These are phyloP conservation scores for Boletus mariae DNA, from an alignment of 1,284 basidiomycete genomes.

Conservation along the genomic window DNA sequence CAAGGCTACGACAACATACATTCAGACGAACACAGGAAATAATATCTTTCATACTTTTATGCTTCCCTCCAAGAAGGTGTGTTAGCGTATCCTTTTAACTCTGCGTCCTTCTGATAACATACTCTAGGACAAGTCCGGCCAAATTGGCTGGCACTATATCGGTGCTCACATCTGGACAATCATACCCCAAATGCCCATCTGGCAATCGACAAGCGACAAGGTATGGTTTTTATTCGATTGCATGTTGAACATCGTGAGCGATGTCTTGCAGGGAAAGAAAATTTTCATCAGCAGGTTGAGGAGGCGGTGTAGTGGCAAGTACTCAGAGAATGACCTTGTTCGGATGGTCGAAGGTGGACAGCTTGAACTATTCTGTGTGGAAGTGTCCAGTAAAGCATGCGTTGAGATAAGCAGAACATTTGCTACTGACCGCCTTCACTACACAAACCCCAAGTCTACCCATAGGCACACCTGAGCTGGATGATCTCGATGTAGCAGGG, in stretches of 20 bases:
- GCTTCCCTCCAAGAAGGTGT: slow-evolving; percentile 41
- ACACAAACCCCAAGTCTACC: slow-evolving; percentile 11
- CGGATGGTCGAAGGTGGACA: slow-evolving; percentile 34
- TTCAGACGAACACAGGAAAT: slow-evolving; percentile 26
- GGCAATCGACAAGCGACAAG: slow-evolving; percentile 36
- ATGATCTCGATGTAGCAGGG: neutral
- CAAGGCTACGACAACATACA: slow-evolving; percentile 31
- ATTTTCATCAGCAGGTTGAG: slow-evolving; percentile 35
- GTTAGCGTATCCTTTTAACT: slow-evolving; percentile 5
- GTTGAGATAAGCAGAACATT: slow-evolving; percentile 23
- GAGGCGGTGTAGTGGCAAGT: slow-evolving; percentile 26
- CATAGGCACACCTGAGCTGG: neutral
- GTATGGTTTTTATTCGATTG: slow-evolving; percentile 24
- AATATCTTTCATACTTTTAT: slow-evolving; percentile 45
- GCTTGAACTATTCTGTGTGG: slow-evolving; percentile 40
- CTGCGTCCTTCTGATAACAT: neutral
- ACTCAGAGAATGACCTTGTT: slow-evolving; percentile 30
- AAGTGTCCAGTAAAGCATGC: slow-evolving; percentile 34
- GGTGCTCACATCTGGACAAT: slow-evolving; percentile 42
- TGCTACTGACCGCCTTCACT: slow-evolving; percentile 19
- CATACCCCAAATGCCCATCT: slow-evolving; percentile 29
- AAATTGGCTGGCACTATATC: slow-evolving; percentile 42
- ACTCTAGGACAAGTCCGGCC: slow-evolving; percentile 30
- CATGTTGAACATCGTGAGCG: neutral
- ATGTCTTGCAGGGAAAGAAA: slow-evolving; percentile 31